phyloP scores from a whole-genome alignment of 306 rosid species.

The Quercus mongolica region DNA sequence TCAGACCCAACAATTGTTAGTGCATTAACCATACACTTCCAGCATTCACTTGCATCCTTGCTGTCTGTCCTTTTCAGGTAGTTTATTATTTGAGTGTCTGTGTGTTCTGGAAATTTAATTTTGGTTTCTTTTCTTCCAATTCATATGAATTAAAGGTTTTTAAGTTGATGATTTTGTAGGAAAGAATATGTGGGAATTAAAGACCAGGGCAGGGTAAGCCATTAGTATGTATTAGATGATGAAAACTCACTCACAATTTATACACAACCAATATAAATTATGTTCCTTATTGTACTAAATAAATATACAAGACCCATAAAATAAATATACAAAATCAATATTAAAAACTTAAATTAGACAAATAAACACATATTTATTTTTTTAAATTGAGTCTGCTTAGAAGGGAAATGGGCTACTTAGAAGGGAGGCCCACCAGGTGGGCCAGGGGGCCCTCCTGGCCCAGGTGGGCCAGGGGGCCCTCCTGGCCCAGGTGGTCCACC shows the following conservation, averaged over 20 bases:
- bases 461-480: neutral
- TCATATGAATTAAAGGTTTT: neutral
- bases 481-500: constrained; percentile 5
- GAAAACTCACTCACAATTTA: neutral
- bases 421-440: constrained; percentile 4
- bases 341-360: neutral
- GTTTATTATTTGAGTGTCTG: neutral
- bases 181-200: constrained; percentile 61
- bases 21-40: constrained; percentile 70
- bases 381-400: neutral
- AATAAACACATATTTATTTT: neutral
- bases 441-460: no score
- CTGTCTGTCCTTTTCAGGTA: constrained; percentile 53
- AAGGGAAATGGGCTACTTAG: neutral
- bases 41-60: constrained; percentile 80
- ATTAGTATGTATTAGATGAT: no score
- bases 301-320: neutral
- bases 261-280: neutral
- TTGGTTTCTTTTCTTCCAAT: neutral
- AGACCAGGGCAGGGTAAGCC: constrained; percentile 37
- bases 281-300: neutral
- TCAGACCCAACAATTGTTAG: constrained; percentile 60
- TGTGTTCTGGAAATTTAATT: neutral
- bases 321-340: neutral
- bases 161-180: constrained; percentile 23